These are phyloP conservation scores for Malus hybrid DNA, from an alignment of 331 rosid genomes.

Conservation along the genomic window DNA sequence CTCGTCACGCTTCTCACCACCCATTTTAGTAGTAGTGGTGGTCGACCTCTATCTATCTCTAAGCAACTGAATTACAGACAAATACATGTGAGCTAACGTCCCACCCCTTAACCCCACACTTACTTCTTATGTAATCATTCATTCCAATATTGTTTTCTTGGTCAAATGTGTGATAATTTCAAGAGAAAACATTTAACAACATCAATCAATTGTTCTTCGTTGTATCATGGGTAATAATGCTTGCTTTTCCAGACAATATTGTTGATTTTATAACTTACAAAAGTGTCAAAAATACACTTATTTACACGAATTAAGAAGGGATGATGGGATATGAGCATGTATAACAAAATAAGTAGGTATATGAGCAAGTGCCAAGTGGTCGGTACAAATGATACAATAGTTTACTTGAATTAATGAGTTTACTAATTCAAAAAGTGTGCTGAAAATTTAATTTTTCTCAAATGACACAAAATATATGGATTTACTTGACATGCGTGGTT, in stretches of 20 bases:
- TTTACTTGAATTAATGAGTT: neutral
- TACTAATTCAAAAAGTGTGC: too few species aligned
- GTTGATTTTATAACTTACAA: too few species aligned
- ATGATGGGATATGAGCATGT: too few species aligned
- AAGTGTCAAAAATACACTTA: too few species aligned
- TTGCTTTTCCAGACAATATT: too few species aligned
- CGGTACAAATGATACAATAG: neutral
- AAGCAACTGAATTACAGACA: constrained; percentile 50
- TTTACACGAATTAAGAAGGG: too few species aligned
- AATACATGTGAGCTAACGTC: constrained; percentile 75
- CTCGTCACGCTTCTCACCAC: constrained; percentile 35
- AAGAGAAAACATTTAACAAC: neutral
- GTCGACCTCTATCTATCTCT: constrained; percentile 14
- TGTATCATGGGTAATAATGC: too few species aligned
- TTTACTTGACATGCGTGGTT: neutral
- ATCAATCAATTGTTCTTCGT: neutral
- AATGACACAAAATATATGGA: neutral
- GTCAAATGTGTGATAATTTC: neutral
- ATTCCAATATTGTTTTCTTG: constrained; percentile 5
- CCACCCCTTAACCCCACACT: constrained; percentile 36
- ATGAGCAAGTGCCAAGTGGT: neutral
- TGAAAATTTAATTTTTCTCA: neutral
- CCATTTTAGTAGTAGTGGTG: neutral
- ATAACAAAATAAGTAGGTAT: too few species aligned
- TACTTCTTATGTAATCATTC: constrained; percentile 34